A percentile compares a stretch with the other conserved stretches of the same genome.
phyloP scores from a whole-genome alignment of 441 rosid species.

The Rhodomyrtus psidioides region DNA sequence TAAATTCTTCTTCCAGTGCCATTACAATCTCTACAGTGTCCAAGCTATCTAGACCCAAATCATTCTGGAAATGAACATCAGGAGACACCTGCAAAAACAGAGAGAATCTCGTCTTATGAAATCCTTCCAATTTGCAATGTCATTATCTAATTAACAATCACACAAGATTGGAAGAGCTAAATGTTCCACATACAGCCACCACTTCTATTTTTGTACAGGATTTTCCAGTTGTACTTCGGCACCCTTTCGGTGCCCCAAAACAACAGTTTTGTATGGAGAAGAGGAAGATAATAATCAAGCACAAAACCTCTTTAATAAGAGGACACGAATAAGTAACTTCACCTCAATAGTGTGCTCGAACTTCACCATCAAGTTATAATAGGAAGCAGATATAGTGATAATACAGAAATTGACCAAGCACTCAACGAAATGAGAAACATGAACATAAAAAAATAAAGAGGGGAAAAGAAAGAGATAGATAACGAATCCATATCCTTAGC shows the following conservation, averaged over 20 bases:
- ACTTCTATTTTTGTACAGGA: not conserved
- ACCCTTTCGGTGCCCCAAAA: not conserved
- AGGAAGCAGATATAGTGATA: not conserved
- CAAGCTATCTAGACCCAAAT: slow-evolving; percentile 87
- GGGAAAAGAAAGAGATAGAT: not conserved
- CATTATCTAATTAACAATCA: not conserved
- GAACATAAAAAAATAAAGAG: not conserved
- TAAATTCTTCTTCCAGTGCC: slow-evolving; percentile 95
- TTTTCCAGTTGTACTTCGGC: not conserved
- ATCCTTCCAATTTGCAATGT: not conserved
- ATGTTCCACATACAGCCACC: not conserved
- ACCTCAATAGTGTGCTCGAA: not conserved
- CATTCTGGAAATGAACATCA: slow-evolving; percentile 83
- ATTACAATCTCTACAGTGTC: slow-evolving; percentile 92
- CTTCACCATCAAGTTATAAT: not conserved
- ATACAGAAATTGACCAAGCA: not conserved
- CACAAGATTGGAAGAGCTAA: not conserved
- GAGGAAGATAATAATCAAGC: not conserved
- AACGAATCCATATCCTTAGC: not conserved
- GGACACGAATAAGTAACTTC: not conserved
- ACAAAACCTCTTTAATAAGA: not conserved
- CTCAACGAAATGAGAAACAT: not conserved
- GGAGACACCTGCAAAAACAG: slow-evolving; percentile 52
- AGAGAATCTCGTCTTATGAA: not conserved
- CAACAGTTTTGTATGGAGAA: not conserved